phyloP scores from a whole-genome alignment of 768 basidiomycete species.

The Xanthoconium purpureum region DNA sequence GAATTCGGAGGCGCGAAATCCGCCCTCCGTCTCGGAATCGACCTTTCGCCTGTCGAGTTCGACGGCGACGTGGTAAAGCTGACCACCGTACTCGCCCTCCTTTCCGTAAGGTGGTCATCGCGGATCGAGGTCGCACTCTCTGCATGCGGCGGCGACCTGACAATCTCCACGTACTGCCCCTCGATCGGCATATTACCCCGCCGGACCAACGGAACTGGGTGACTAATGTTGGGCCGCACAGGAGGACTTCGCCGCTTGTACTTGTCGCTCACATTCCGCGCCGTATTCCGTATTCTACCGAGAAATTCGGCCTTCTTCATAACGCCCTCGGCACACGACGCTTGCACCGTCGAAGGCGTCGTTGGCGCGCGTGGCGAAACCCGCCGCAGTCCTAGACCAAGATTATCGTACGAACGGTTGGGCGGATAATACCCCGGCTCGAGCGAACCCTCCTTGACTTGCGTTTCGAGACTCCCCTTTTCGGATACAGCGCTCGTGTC shows the following conservation, averaged over 20 bases:
- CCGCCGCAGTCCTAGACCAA: slow-evolving; percentile 50
- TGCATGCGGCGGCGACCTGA: slow-evolving; percentile 13
- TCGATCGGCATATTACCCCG: slow-evolving; percentile 27
- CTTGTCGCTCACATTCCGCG: slow-evolving; percentile 66
- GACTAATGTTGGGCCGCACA: slow-evolving; percentile 53
- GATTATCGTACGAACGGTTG: slow-evolving; percentile 18
- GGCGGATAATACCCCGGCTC: slow-evolving; percentile 17
- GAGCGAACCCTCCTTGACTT: slow-evolving; percentile 15
- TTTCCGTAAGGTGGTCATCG: slow-evolving; percentile 31
- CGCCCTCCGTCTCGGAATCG: slow-evolving; percentile 62
- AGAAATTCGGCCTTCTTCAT: slow-evolving; percentile 73
- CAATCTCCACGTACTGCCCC: slow-evolving; percentile 34
- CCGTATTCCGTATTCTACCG: slow-evolving; percentile 57
- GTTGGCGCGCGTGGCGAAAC: slow-evolving; percentile 46
- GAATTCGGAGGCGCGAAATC: slow-evolving; percentile 65
- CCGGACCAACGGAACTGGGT: slow-evolving; percentile 46
- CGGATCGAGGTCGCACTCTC: slow-evolving; percentile 40
- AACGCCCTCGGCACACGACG: slow-evolving; percentile 43
- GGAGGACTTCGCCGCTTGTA: slow-evolving; percentile 39
- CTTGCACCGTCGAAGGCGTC: slow-evolving; percentile 32
- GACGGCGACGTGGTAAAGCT: slow-evolving; percentile 57
- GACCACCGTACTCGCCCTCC: slow-evolving; percentile 41
- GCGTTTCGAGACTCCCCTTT: slow-evolving; percentile 33
- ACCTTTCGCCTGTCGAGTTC: slow-evolving; percentile 59
- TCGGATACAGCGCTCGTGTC: slow-evolving; percentile 28